These are phyloP conservation scores for Pythium plurisporium DNA, from an alignment of 352 stramenopile genomes.

Conservation along the genomic window DNA sequence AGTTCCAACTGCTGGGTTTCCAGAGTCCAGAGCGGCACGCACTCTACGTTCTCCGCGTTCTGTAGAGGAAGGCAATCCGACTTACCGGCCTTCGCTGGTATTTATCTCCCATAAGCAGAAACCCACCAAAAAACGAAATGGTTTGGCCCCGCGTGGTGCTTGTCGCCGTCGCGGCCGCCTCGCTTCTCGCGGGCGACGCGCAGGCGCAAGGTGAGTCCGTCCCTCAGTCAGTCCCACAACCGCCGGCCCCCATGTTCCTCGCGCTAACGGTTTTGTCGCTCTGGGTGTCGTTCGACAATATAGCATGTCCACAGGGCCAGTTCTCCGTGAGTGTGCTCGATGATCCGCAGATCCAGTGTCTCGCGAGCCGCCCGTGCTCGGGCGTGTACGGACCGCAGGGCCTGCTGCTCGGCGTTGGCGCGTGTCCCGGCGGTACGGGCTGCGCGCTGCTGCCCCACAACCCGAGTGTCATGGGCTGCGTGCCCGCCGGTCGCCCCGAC, in stretches of 20 bases:
- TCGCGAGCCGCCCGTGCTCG: constrained; percentile 48
- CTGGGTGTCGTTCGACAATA: constrained; percentile 11
- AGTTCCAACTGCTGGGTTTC: constrained; percentile 20
- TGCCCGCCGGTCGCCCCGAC: constrained; percentile 37
- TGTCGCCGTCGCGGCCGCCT: constrained; percentile 5
- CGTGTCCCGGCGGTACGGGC: constrained; percentile 43
- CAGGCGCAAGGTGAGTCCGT: constrained; percentile 18
- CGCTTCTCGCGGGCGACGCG: constrained; percentile 5
- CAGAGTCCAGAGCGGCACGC: constrained; percentile 14
- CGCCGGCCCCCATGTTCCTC: constrained; percentile 5
- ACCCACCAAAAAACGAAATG: constrained; percentile 15
- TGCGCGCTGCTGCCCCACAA: constrained; percentile 57
- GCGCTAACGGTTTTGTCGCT: constrained; percentile 7
- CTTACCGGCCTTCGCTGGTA: constrained; percentile 24
- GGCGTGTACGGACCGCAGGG: constrained; percentile 51
- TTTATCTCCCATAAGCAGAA: constrained; percentile 15
- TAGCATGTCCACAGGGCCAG: constrained; percentile 42
- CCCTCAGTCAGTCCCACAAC: too few relatives aligned
- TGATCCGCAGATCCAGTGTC: constrained; percentile 43
- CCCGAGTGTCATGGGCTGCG: constrained; percentile 67
- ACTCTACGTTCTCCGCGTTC: constrained; percentile 21
- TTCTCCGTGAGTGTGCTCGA: constrained; percentile 69
- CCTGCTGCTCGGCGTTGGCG: constrained; percentile 42
- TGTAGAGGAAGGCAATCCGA: constrained; percentile 18
- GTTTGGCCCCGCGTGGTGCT: constrained; percentile 14